Evolutionary conservation across 169 alveolate species (phyloP), one percentile per base, ranked within the genome.

Genomic region (Plasmodium inui): DNA sequence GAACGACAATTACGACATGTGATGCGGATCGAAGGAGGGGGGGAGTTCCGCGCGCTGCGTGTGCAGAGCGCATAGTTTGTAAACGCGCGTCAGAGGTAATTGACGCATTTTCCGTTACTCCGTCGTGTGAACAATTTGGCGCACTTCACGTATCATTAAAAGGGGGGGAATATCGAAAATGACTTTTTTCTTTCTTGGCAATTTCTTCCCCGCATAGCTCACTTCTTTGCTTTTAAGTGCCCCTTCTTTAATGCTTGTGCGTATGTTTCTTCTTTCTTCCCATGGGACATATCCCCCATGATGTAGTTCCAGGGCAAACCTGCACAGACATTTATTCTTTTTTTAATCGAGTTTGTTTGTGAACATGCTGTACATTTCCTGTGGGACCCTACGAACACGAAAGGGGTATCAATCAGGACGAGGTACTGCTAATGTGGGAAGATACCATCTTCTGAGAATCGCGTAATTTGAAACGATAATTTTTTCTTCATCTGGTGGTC

Each of bases 1-100:
- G 34, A 82, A 95, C 55, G 95, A 96, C 80, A 96, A 95, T 84
- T 96, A 92, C 85, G 97, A 96, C 92, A 92, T 96, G 94, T 94
- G 70, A 84, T n/a, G 46, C 74, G 32, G 26, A 50, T 53, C 22
- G 34, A 82, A 50, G 39, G 61, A 12, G 61, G 61, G 61, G 19
- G 22, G 61, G 14, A 12, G 7, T 3, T 50, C 61, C 61, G 17
- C 19, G 7, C 19, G 57, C 19, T 46, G 57, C 12, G 57, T 10
- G 57, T 46, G 14, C 74, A 26, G 41, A 0, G 83, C 0, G 50
- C 26, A 22, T 32, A 12, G 26, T 22, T 76, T 22, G 50, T 0
- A 76, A 37, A 76, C 57, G 19, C 3, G 28, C 50, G 46, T 19
- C 46, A 73, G 19, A 73, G 34, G 34, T 22, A 14, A 72, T 12